Percentiles rank a stretch among this genome's conserved stretches.
These are phyloP conservation scores for Xenosphaeropsis pyriputrescens DNA, from an alignment of 2,329 filamentous ascomycete species.

Conservation along the genomic window DNA sequence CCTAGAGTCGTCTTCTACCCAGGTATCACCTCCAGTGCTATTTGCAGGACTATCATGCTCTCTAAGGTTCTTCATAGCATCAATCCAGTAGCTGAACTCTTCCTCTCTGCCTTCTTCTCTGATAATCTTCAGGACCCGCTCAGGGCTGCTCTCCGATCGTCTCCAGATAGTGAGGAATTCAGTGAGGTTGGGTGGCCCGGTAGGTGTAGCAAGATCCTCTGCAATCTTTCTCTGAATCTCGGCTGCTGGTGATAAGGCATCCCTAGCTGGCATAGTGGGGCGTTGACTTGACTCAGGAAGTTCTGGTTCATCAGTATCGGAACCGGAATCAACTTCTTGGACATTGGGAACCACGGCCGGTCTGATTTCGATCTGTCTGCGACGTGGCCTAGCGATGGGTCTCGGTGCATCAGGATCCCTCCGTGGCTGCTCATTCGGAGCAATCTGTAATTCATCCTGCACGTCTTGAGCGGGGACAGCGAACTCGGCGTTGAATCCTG, in stretches of 20 bases:
- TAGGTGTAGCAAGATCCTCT: slow-evolving; percentile 9
- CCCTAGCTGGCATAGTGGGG: slow-evolving; percentile 7
- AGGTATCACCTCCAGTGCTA: slow-evolving; percentile 11
- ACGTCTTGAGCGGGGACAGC: slow-evolving; percentile 19
- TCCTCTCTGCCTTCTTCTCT: slow-evolving; percentile 43
- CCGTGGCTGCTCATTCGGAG: slow-evolving; percentile 1
- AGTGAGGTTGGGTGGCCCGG: slow-evolving; percentile 10
- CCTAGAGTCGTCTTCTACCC: slow-evolving; percentile 8
- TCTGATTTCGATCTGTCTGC: slow-evolving; percentile 6
- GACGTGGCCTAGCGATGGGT: slow-evolving; percentile 10
- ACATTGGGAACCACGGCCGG: background rate
- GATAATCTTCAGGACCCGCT: slow-evolving; percentile 44
- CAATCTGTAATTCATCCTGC: slow-evolving; percentile 5
- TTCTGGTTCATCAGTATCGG: background rate
- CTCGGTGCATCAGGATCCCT: slow-evolving; percentile 2
- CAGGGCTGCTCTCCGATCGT: slow-evolving; percentile 42
- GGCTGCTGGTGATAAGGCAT: slow-evolving; percentile 11
- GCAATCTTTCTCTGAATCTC: slow-evolving; percentile 13
- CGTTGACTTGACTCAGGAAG: background rate
- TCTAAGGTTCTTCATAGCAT: slow-evolving; percentile 27
- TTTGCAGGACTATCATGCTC: slow-evolving; percentile 3
- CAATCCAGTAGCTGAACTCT: slow-evolving; percentile 43
- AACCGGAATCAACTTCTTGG: background rate
- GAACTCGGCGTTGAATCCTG: slow-evolving; percentile 34
- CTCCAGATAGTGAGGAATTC: slow-evolving; percentile 41